Conservation (phyloP, 148 eudicot species). For the Selenicereus undatus region DNA sequence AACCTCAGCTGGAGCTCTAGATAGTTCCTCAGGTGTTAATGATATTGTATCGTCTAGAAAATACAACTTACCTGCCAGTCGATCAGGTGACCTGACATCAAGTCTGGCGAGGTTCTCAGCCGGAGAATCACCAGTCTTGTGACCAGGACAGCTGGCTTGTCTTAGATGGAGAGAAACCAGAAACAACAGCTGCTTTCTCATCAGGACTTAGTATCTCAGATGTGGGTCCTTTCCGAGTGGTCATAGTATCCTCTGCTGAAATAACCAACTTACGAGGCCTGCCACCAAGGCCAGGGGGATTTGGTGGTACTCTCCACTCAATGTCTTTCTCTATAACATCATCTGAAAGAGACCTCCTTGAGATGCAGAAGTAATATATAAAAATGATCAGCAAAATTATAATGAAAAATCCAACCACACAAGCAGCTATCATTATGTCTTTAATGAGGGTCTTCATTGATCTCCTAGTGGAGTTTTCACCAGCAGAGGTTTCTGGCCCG, state of each 20-base stretch:
- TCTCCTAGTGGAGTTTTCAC: conserved; percentile 41
- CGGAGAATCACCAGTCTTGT: conserved; percentile 74
- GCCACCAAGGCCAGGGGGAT: conserved; percentile 45
- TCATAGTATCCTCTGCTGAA: conserved; percentile 64
- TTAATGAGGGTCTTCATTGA: conserved; percentile 55
- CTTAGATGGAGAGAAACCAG: conserved; percentile 80
- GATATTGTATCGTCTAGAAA: conserved; percentile 81
- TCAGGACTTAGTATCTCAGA: conserved; percentile 76
- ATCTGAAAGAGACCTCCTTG: conserved; percentile 53
- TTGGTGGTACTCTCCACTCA: conserved; percentile 39
- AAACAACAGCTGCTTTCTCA: conserved; percentile 56
- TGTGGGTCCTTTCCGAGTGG: conserved; percentile 76
- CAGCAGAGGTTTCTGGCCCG: conserved; percentile 38
- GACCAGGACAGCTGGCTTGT: conserved; percentile 87
- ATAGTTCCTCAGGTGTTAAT: conserved; percentile 85
- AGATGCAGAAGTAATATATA: conserved; percentile 53
- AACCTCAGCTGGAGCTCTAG: conserved; percentile 95
- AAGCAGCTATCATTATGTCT: conserved; percentile 64
- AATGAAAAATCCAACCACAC: conserved; percentile 58
- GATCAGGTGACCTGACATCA: conserved; percentile 90
- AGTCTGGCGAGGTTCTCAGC: conserved; percentile 64
- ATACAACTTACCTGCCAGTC: conserved; percentile 84
- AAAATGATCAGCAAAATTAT: conserved; percentile 75
- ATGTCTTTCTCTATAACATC: conserved; percentile 41
- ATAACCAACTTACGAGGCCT: conserved; percentile 50